phyloP scores from a whole-genome alignment of 352 stramenopile genomes.

The Phytophthora pseudosyringae region DNA sequence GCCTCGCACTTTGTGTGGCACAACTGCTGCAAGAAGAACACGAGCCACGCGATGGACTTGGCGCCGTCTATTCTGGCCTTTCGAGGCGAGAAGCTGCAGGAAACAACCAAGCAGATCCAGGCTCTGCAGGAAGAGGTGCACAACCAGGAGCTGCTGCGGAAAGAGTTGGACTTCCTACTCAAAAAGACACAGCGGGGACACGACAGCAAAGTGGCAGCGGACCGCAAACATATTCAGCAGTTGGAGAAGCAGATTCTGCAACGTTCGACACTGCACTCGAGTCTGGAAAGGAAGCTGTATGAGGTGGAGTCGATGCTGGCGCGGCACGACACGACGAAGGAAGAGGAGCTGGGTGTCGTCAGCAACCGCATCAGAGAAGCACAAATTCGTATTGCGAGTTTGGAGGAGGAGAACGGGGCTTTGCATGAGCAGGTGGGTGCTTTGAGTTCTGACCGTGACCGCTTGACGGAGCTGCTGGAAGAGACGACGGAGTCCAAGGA shows the following conservation, averaged over 20 bases:
- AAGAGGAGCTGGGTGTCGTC: slow-evolving; percentile 47
- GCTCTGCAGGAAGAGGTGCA: slow-evolving; percentile 62
- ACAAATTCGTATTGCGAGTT: slow-evolving; percentile 28
- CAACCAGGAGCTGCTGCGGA: slow-evolving; percentile 67
- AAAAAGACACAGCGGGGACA: slow-evolving; percentile 79
- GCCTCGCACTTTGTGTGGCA: slow-evolving; percentile 78
- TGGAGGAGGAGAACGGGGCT: slow-evolving; percentile 51
- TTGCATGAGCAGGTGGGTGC: slow-evolving; percentile 37
- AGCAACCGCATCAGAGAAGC: slow-evolving; percentile 40
- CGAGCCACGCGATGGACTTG: slow-evolving; percentile 65
- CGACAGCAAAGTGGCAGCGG: slow-evolving; percentile 63
- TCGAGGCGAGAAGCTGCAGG: slow-evolving; percentile 76
- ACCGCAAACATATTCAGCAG: slow-evolving; percentile 74
- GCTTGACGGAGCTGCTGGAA: slow-evolving; percentile 38
- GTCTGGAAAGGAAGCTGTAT: slow-evolving; percentile 74
- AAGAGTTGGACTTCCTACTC: slow-evolving; percentile 71
- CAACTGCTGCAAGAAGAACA: slow-evolving; percentile 83
- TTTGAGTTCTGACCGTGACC: slow-evolving; percentile 44
- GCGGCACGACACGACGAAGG: slow-evolving; percentile 54
- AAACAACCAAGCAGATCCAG: slow-evolving; percentile 54
- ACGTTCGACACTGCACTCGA: slow-evolving; percentile 64
- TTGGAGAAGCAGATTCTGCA: slow-evolving; percentile 82
- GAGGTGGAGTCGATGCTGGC: slow-evolving; percentile 70
- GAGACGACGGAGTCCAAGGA: slow-evolving; percentile 59
- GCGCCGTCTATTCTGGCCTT: slow-evolving; percentile 77